Evolutionary conservation across 257 asterid species (phyloP), one percentile per base, ranked within the genome.

Genomic region (Anisodus tanguticus): DNA sequence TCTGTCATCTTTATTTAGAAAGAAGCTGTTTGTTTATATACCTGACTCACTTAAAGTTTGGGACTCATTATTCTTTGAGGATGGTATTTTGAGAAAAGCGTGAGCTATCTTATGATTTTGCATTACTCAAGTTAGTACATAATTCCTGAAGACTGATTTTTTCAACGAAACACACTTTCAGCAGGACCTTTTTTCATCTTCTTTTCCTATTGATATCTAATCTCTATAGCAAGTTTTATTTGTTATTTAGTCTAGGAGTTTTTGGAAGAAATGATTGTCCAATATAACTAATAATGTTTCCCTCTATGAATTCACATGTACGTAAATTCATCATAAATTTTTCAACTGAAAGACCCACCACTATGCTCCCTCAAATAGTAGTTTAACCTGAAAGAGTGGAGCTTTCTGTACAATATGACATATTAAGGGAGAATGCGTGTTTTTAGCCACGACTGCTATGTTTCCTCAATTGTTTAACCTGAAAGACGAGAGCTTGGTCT

Each of bases 21-120:
- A 64, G 9, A 64, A 64, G 3, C 16, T 26, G 43, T 64, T 51
- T 8, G 3, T 8, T 8, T 31, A 35, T 35, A 19, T 67, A 37
- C 76, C 22, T 6, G 22, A 37, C 76, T 69, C 78, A 39, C 9
- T 41, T 17, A 8, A 41, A 70, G 78, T 70, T 39, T 70, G 78
- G 55, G 16, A 70, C 35, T 41, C 78, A 41, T 70, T 15, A 70
- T 70, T 70, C 78, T 70, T 41, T 41, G 54, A 41, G 78, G 55
- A 70, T 70, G 78, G 35, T 70, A 41, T 17, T 39, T 69, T 17
- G 12, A 4, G 35, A 16, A 51, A 72, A 74, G 80, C 49, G 19
- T 74, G 80, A 43, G 3, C 59, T 19, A 47, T 71, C 58, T 71
- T 45, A 71, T 45, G 80, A 45, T 72, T 45, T 9, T 72, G 80